Evolutionary conservation across 768 basidiomycete genomes (phyloP), one percentile per base, ranked within the genome.

Genomic region (Termitomyces sp.): DNA sequence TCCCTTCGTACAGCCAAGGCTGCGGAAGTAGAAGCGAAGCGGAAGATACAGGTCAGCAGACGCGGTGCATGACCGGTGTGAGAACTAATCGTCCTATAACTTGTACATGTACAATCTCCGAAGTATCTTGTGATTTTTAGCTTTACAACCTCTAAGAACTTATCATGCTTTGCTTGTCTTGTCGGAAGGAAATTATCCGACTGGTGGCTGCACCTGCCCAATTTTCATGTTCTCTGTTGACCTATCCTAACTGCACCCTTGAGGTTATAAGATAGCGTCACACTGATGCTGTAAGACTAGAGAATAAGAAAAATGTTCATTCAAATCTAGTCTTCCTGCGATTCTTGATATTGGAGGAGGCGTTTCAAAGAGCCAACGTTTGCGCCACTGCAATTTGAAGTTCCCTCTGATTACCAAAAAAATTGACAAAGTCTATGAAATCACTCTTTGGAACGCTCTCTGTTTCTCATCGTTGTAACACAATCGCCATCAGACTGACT

Each of bases 21-120:
- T 2, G 79, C 84, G 33, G 87, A 88, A 65, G 61, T 79, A 30
- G 83, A 85, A 59, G 83, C 80, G 16, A 89, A 88, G 78, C 80
- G 78, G 67, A 74, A 80, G 65, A 78, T 76, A 30, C 77, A 74
- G 65, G 65, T 70, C 39, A 52, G 18, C 51, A 63, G 60, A 41
- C 62, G 59, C 24, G 54, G 54, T 34, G 58, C 58, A 57, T 60
- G 36, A 42, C 18, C 39, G 7, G 37, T 52, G 53, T 57, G 49
- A 27, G 42, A 44, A 46, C 60, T 45, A 27, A 63, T 30, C 18
- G 33, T 42, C 36, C 30, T 49, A n/a, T n/a, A 13, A 27, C 31
- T 49, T 48, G 46, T 49, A 39, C 39, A 46, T 46, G 31, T 55
- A 45, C 13, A 46, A 36, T 30, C 9, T 34, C 67, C 9, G 53